Conservation (phyloP, 192 early-diverging fungal genomes). For the Hyaloraphidium curvatum region DNA sequence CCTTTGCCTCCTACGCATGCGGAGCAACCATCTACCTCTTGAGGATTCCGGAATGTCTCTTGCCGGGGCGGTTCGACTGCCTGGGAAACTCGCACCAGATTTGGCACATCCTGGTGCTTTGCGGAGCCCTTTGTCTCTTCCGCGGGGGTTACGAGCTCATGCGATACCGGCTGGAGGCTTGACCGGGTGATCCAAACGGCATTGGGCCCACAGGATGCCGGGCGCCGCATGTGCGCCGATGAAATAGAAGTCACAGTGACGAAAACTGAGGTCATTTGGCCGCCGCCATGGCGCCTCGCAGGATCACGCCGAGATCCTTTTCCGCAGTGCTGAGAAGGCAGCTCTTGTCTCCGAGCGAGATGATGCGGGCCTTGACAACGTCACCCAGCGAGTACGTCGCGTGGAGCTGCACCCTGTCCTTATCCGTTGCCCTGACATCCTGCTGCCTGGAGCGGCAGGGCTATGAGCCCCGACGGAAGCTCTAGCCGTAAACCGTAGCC, state of each 20-base stretch:
- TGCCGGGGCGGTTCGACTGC: background rate
- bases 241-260: too few relatives aligned
- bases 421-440: conserved; percentile 85
- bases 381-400: conserved; percentile 84
- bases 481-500: background rate
- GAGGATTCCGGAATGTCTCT: background rate
- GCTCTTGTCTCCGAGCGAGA: conserved; percentile 82
- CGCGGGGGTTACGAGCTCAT: too few relatives aligned
- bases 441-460: conserved; percentile 30
- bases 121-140: background rate
- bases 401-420: conserved; percentile 83
- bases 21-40: background rate
- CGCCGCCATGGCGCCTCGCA: too few relatives aligned
- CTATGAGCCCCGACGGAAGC: background rate
- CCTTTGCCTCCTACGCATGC: background rate
- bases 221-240: too few relatives aligned
- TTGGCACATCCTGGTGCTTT: background rate
- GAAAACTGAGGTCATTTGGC: too few relatives aligned
- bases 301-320: conserved; percentile 87
- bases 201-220: too few relatives aligned
- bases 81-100: background rate
- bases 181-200: too few relatives aligned
- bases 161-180: too few relatives aligned
- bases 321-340: conserved; percentile 81
- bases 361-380: conserved; percentile 51